phyloP scores from a whole-genome alignment of 2,329 filamentous ascomycete species.

The Phyllachora maydis region DNA sequence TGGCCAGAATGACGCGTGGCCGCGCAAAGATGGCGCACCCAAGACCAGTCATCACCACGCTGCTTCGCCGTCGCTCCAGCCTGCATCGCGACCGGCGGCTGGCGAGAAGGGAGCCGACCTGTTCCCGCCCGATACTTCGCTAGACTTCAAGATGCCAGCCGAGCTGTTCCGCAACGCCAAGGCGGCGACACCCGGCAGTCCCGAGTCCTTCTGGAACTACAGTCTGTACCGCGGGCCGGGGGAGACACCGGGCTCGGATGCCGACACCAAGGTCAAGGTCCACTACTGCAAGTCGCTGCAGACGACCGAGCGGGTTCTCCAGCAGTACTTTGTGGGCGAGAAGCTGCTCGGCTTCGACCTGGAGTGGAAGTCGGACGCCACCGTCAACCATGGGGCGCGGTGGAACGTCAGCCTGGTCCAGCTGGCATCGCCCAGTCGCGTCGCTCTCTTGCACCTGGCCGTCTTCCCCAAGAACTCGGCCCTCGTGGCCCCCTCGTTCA shows the following conservation, averaged over 20 bases:
- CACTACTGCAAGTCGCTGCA: slow-evolving; percentile 57
- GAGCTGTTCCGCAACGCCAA: slow-evolving; percentile 26
- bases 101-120: slow-evolving; percentile 2
- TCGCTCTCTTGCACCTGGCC: slow-evolving; percentile 68
- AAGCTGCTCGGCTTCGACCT: slow-evolving; percentile 71
- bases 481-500: slow-evolving; percentile 51
- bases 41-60: no score
- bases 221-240: slow-evolving; percentile 37
- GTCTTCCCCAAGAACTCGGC: slow-evolving; percentile 30
- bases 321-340: slow-evolving; percentile 45
- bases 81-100: no score
- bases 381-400: slow-evolving; percentile 26
- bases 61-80: no score
- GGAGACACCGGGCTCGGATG: slow-evolving; percentile 13
- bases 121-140: slow-evolving; percentile 14
- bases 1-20: no score
- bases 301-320: slow-evolving; percentile 44
- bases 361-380: slow-evolving; percentile 50
- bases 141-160: slow-evolving; percentile 24
- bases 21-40: no score
- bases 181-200: slow-evolving; percentile 18
- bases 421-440: slow-evolving; percentile 53
- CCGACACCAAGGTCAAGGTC: slow-evolving; percentile 36
- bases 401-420: slow-evolving; percentile 67
- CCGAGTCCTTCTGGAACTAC: slow-evolving; percentile 46